Evolutionary conservation across 345 rosid genomes (phyloP).

Genomic region (Passiflora organensis): DNA sequence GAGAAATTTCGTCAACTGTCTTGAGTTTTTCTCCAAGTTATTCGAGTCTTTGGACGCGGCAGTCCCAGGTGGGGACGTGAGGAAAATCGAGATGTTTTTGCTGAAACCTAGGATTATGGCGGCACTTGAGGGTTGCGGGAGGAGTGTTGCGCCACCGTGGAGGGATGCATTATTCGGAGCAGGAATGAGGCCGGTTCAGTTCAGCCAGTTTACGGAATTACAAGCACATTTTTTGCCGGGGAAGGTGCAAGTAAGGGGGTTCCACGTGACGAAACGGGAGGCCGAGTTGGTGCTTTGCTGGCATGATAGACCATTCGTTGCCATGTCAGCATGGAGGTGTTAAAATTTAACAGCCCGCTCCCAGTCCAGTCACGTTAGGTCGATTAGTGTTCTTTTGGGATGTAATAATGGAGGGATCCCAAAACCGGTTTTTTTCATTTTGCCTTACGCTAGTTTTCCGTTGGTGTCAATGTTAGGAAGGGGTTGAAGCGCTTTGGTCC

Average conservation of each 20-base stretch:
- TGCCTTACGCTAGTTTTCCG: no score
- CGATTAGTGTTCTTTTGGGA: background rate
- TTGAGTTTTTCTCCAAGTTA: slow-evolving; percentile 70
- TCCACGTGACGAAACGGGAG: slow-evolving; percentile 82
- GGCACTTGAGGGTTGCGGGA: slow-evolving; percentile 52
- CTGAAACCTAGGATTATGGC: slow-evolving; percentile 54
- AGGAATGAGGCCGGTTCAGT: slow-evolving; percentile 66
- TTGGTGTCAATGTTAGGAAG: no score
- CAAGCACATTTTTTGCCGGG: slow-evolving; percentile 74
- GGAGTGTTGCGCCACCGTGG: slow-evolving; percentile 53
- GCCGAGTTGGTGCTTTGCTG: slow-evolving; percentile 92
- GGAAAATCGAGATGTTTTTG: slow-evolving; percentile 60
- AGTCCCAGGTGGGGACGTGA: slow-evolving; percentile 42
- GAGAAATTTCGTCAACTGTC: slow-evolving; percentile 55
- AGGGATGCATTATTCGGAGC: slow-evolving; percentile 63
- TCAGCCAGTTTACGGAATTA: slow-evolving; percentile 80
- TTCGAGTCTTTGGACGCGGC: slow-evolving; percentile 84
- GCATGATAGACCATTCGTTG: slow-evolving; percentile 66
- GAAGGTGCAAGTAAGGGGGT: slow-evolving; percentile 72
- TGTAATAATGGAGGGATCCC: slow-evolving; percentile 6
- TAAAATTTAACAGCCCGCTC: no score
- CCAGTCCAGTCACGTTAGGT: no score
- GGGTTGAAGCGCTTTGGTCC: no score
- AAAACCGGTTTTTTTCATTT: background rate
- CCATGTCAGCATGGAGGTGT: slow-evolving; percentile 92